Conservation (phyloP, 2,329 filamentous ascomycete species). For the Fusarium irregulare region DNA sequence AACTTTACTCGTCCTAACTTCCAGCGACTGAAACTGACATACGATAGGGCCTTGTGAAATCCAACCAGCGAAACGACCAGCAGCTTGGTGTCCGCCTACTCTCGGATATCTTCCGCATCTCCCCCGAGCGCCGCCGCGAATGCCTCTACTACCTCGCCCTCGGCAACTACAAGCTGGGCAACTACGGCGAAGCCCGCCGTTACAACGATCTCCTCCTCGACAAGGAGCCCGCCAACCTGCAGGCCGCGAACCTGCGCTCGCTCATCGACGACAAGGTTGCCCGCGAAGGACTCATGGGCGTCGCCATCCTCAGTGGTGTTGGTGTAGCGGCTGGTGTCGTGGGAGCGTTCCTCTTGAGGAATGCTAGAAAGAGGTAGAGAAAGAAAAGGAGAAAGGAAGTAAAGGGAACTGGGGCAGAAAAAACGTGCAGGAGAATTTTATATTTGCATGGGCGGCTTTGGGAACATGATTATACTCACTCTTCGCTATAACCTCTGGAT, state of each 20-base stretch:
- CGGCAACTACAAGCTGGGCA: conserved; percentile 97
- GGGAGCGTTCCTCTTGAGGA: conserved; percentile 85
- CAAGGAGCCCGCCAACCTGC: conserved; percentile 90
- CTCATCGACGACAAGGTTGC: conserved; percentile 97
- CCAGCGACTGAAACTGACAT: background rate
- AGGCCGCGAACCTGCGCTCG: conserved; percentile 85
- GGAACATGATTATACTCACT: conserved; percentile 28
- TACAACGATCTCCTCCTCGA: conserved; percentile 95
- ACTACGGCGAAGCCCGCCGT: conserved; percentile 92
- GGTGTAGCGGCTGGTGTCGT: conserved; percentile 94
- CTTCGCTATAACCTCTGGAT: conserved; percentile 27
- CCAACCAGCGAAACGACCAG: conserved; percentile 83
- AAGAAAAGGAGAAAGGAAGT: background rate
- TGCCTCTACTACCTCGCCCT: conserved; percentile 98
- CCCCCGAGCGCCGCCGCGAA: conserved; percentile 92
- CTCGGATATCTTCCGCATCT: conserved; percentile 94
- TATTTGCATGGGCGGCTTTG: conserved; percentile 26
- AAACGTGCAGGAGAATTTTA: conserved; percentile 13
- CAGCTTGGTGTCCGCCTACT: conserved; percentile 94
- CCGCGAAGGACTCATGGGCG: conserved; percentile 91
- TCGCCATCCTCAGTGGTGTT: conserved; percentile 93
- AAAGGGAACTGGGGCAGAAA: background rate
- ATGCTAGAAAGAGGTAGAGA: conserved; percentile 69
- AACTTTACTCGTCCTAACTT: background rate
- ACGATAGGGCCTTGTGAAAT: conserved; percentile 87